Evolutionary conservation across 345 rosid species (phyloP), one percentile per base, ranked within the genome.

Genomic region (Syzygium oleosum): DNA sequence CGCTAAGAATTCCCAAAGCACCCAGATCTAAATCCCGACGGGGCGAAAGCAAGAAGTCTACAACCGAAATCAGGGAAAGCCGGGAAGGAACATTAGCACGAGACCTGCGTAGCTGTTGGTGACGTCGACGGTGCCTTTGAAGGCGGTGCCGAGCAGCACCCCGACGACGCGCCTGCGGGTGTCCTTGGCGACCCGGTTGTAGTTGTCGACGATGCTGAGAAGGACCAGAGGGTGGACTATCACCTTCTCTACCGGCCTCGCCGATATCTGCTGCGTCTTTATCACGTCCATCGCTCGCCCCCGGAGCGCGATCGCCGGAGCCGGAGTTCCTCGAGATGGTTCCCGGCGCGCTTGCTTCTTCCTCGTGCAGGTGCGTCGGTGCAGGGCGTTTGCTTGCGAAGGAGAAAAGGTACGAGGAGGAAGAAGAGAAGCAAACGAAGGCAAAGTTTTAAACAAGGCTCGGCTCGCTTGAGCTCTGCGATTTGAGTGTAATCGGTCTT

Each of bases 131-230:
- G 92, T 90, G 87, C 99, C 98, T 83, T 93, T 97, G 86, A 94
- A 97, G 89, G 97, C 90, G 85, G 92, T 85, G 0, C 99, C 98
- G 73, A 96, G 97, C 3, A 96, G 90, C 73, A 97, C 97, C 3
- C 99, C 98, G 73, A 94, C 94, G 77, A 96, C 98, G 25, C 99
- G 98, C 90, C 94, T 95, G 91, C 97, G 94, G 4, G 98, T 93
- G 89, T 98, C 99, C 88, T 95, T 96, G 59, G 99, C 98, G 73
- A 96, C 99, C 16, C 99, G 92, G 87, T 93, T 98, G 93, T 95
- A 98, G 92, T 98, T 97, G 89, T 98, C 99, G 89, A 96, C 98
- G 89, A 98, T 95, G 91, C 99, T 98, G 14, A 98, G 96, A 56
- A 98, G 95, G 77, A 98, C 99, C 73, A 98, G 95, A 11, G 99